Evolutionary conservation across 495 filamentous ascomycete genomes (phyloP).

Genomic region (Penicillium paradoxum): DNA sequence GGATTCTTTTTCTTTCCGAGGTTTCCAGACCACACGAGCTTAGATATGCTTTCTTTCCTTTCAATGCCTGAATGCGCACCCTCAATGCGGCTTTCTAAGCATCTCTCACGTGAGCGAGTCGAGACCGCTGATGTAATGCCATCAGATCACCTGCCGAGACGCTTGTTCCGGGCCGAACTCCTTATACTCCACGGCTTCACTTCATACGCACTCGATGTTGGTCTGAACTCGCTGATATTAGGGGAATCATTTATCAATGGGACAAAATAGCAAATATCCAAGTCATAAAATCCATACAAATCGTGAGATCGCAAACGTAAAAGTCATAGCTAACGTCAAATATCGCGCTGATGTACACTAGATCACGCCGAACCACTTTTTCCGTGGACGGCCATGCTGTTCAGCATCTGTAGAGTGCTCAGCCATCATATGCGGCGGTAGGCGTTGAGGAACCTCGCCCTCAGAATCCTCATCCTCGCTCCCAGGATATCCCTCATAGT

Average conservation of each 20-base stretch:
- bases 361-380: conserved; percentile 40
- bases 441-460: conserved; percentile 16
- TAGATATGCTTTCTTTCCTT: background rate
- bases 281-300: conserved; percentile 5
- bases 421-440: conserved; percentile 16
- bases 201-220: background rate
- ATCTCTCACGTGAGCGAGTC: conserved; percentile 19
- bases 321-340: background rate
- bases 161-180: background rate
- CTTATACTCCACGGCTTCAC: background rate
- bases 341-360: conserved; percentile 17
- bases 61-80: no score
- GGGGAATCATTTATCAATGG: background rate
- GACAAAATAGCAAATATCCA: background rate
- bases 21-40: background rate
- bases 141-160: conserved; percentile 8
- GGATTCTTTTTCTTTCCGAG: conserved; percentile 13
- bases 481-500: conserved; percentile 24
- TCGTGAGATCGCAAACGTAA: conserved; percentile 7
- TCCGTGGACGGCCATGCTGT: conserved; percentile 17
- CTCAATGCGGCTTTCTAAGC: conserved; percentile 28
- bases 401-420: conserved; percentile 8
- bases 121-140: conserved; percentile 16
- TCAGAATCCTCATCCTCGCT: conserved; percentile 22
- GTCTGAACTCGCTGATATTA: background rate